phyloP scores from a whole-genome alignment of 441 rosid genomes.

The Dalechampia spathulata region DNA sequence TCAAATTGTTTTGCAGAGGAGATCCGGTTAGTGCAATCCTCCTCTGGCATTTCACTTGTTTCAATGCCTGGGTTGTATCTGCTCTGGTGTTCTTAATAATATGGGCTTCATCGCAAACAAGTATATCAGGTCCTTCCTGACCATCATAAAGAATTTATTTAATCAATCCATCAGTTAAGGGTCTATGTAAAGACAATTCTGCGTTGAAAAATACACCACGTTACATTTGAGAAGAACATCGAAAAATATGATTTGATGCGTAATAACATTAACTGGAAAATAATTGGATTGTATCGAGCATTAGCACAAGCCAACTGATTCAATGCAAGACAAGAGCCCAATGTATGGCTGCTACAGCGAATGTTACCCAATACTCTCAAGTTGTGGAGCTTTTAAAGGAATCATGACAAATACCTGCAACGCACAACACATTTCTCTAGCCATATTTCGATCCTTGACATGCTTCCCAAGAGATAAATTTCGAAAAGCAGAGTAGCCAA shows the following conservation, averaged over 20 bases:
- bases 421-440: slow-evolving; percentile 67
- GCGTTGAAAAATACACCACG: too few species aligned
- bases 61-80: slow-evolving; percentile 95
- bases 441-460: slow-evolving; percentile 64
- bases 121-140: slow-evolving; percentile 99
- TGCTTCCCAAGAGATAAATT: slow-evolving; percentile 90
- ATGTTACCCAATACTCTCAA: neutral
- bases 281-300: too few species aligned
- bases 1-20: slow-evolving; percentile 98
- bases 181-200: too few species aligned
- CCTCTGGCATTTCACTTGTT: slow-evolving; percentile 95
- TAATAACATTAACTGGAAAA: too few species aligned
- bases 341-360: neutral
- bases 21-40: slow-evolving; percentile 99
- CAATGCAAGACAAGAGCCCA: too few species aligned
- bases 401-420: slow-evolving; percentile 59
- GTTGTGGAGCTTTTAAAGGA: neutral
- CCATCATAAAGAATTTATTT: slow-evolving; percentile 17
- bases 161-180: neutral
- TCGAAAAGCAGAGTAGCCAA: slow-evolving; percentile 86
- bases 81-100: slow-evolving; percentile 96
- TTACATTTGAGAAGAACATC: too few species aligned
- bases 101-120: slow-evolving; percentile 99
- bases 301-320: too few species aligned
- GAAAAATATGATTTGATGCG: too few species aligned